Percentiles rank a stretch among this genome's conserved stretches.
Conservation (phyloP, 2,329 filamentous ascomycete species). For the Xylariaceae sp. region DNA sequence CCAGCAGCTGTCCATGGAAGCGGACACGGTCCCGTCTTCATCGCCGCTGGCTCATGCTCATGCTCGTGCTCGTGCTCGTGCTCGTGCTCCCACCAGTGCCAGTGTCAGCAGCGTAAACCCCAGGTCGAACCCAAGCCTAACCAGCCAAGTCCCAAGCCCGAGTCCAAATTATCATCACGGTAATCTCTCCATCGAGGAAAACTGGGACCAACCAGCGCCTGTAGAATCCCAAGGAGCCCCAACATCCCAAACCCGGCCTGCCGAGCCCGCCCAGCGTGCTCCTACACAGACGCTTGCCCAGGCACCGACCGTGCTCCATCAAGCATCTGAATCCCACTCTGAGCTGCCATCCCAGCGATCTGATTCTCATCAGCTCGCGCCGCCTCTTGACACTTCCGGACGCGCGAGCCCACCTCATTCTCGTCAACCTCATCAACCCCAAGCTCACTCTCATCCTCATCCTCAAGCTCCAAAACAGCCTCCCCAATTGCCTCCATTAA, state of each 20-base stretch:
- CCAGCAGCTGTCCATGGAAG: no score
- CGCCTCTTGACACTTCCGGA: neutral
- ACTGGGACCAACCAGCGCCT: conserved; percentile 5
- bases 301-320: neutral
- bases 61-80: no score
- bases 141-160: neutral
- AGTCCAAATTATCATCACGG: conserved; percentile 5
- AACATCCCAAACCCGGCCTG: conserved; percentile 4
- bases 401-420: conserved; percentile 1
- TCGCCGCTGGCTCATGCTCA: no score
- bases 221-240: conserved; percentile 2
- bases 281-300: no score
- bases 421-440: conserved; percentile 1
- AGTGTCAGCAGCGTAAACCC: no score
- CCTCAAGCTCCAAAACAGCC: conserved; percentile 4
- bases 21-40: no score
- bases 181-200: conserved; percentile 11
- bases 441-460: neutral
- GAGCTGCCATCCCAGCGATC: conserved; percentile 1
- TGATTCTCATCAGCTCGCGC: neutral
- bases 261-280: conserved; percentile 1
- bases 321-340: conserved; percentile 3
- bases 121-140: no score
- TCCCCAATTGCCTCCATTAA: conserved; percentile 14
- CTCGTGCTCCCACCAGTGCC: no score